Evolutionary conservation across 202 grass and related monocot genomes (phyloP).

Genomic region (Panicum virgatum): DNA sequence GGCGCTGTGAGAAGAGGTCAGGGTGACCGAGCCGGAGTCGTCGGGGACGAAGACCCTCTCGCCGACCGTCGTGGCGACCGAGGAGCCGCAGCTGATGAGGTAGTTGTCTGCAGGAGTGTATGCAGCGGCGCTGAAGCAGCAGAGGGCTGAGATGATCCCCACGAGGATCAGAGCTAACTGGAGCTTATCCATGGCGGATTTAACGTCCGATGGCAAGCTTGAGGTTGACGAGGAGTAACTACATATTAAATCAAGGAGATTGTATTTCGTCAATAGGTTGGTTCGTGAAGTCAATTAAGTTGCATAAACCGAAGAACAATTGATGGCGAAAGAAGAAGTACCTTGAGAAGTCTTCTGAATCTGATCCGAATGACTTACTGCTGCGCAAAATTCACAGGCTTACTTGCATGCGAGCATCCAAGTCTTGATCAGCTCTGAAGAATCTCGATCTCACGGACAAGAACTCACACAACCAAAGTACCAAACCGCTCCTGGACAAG

Average conservation of each 20-base stretch:
- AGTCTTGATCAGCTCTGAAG: not conserved
- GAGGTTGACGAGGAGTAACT: not conserved
- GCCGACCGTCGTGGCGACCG: slow-evolving; percentile 37
- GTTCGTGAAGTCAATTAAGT: not conserved
- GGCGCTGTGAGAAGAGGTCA: slow-evolving; percentile 38
- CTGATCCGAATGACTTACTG: not conserved
- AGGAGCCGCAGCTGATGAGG: slow-evolving; percentile 64
- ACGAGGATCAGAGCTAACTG: not conserved
- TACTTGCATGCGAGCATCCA: not conserved
- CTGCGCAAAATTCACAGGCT: not conserved
- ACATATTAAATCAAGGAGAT: not conserved
- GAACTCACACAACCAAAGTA: not conserved
- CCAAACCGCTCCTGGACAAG: not conserved
- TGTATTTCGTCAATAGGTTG: not conserved
- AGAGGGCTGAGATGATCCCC: not conserved
- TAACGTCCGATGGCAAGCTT: not conserved
- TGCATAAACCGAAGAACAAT: not conserved
- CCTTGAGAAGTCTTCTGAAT: not conserved
- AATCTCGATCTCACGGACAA: not conserved
- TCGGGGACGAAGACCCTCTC: slow-evolving; percentile 46
- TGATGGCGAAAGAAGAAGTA: not conserved
- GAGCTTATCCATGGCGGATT: not conserved
- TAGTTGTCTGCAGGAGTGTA: slow-evolving; percentile 61
- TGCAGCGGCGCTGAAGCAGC: not conserved
- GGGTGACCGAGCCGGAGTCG: slow-evolving; percentile 25